Evolutionary conservation across 1,139 yeast species (phyloP).

Genomic region (Zygosaccharomyces sapae): DNA sequence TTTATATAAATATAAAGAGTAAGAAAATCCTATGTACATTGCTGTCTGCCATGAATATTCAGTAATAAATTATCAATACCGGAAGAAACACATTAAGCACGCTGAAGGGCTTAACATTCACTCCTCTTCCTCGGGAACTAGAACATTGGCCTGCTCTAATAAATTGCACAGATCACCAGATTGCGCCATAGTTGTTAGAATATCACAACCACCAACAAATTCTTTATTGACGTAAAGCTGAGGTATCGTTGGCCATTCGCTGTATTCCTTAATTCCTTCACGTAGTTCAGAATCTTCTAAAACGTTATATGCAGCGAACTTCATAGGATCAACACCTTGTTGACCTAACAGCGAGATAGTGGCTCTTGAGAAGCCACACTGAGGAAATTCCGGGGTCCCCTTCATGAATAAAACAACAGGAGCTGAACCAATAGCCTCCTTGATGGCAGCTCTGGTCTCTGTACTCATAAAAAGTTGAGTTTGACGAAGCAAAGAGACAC

Average conservation of each 20-base stretch:
- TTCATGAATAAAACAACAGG: constrained; percentile 95
- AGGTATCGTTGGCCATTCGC: constrained; percentile 66
- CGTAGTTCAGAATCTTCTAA: constrained; percentile 91
- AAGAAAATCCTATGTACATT: constrained; percentile 24
- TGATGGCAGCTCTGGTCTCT: constrained; percentile 79
- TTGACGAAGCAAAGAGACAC: constrained; percentile 7
- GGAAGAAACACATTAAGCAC: too few relatives aligned
- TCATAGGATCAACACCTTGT: constrained; percentile 93
- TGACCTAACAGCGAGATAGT: constrained; percentile 91
- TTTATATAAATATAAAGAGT: too few relatives aligned
- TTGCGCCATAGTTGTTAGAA: constrained; percentile 86
- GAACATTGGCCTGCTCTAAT: constrained; percentile 72
- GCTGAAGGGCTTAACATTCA: too few relatives aligned
- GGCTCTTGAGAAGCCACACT: constrained; percentile 95
- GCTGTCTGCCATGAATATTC: neutral
- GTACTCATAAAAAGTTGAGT: constrained; percentile 49
- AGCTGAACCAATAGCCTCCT: constrained; percentile 79
- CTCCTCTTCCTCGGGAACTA: constrained; percentile 73
- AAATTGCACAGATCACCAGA: constrained; percentile 85
- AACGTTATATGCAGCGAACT: constrained; percentile 96
- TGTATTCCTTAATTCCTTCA: constrained; percentile 87
- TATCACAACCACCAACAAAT: constrained; percentile 97
- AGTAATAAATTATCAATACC: too few relatives aligned
- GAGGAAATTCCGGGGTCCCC: constrained; percentile 97
- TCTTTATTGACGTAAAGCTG: constrained; percentile 67